Evolutionary conservation across 306 rosid genomes (phyloP), one percentile per base, ranked within the genome.

Genomic region (Lablab purpureus): DNA sequence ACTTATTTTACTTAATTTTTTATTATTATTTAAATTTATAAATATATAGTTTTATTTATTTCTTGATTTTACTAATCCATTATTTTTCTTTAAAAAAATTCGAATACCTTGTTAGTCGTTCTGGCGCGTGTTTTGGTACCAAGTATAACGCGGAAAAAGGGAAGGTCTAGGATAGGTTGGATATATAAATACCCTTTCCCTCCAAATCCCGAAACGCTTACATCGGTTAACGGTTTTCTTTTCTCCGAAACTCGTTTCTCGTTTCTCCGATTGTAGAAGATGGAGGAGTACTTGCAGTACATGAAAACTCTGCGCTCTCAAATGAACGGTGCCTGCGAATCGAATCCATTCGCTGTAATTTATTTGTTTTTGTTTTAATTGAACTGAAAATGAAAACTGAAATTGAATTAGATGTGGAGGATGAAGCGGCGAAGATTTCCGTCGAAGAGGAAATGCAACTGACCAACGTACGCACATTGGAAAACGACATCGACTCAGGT

Each of bases 251-350:
- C 25, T 66, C 65, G 60, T 54, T 41, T 10, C 11, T 76, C 3
- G 47, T 67, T 45, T 54, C 73, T 79, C 19, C 10, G 54, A 74
- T 10, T 5, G 75, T 12, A 68, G 78, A 83, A 62, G 73, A 95
- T 95, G 98, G 99, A 95, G 46, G 92, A 92, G 32, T 94, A 92
- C 84, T 81, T 95, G 88, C 94, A 84, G 77, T 80, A 83, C 85
- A 85, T 92, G 94, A 92, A 91, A 87, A 85, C 92, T 49, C 71
- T 95, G 87, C 98, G 98, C 74, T 85, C 86, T 67, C 98, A 95
- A 71, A 88, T 95, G 92, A 92, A 91, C 82, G 98, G 99, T 89
- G 68, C 63, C 55, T 88, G 15, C 74, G 63, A 59, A 32, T 40
- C 3, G 66, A 59, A 32, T 79, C 71, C 73, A 47, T 77, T 78